Base-by-base conservation (phyloP, 768 basidiomycete genomes). In the Leccinum subtestaceum region DNA sequence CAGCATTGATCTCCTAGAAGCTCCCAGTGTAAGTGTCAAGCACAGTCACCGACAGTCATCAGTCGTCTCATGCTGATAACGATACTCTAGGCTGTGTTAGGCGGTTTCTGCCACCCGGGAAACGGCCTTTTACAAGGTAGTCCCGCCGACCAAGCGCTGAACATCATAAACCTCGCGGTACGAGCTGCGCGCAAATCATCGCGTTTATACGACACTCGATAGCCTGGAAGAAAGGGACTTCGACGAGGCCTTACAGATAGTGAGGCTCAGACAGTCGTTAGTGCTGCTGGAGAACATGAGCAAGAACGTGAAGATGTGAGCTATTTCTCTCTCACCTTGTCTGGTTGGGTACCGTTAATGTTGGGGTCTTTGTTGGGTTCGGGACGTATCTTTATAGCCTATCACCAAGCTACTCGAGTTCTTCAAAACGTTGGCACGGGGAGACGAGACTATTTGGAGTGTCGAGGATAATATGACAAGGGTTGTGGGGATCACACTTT, bases 81-180 rank as follows among this genome's bases (percentile, higher is more conserved):
- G 15, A 15, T 10, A 1, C 15, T 36, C 34, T 38, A 80, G 78
- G 57, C 61, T 5, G 65, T 77, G 12, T 77, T 77, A 0, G 2
- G 78, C 74, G 0, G 75, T 77, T 0, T 13, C 67, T 36, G 69
- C 72, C 0, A 63, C 79, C 6, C 38, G 75, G 11, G 70, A 77
- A 57, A 53, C 65, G 1, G 68, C 68, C 7, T 66, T 72, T 46
- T 29, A 43, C n/a, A 1, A 55, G 23, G 63, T 40, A 1, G 59
- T 66, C 1, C 52, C 60, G 0, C 68, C 67, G 2, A 1, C 58
- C 69, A 4, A 32, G 60, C 67, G 5, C 59, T 77, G 57, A 75
- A 81, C 60, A 57, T 81, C 3, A 65, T 76, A 0, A 76, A 80
- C 79, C 80, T 12, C 60, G 66, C 7, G 71, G 75, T 2, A 58